A percentile compares a stretch with the other conserved stretches of the same genome.
phyloP scores from a whole-genome alignment of 257 asterid species.

The Misopates orontium region DNA sequence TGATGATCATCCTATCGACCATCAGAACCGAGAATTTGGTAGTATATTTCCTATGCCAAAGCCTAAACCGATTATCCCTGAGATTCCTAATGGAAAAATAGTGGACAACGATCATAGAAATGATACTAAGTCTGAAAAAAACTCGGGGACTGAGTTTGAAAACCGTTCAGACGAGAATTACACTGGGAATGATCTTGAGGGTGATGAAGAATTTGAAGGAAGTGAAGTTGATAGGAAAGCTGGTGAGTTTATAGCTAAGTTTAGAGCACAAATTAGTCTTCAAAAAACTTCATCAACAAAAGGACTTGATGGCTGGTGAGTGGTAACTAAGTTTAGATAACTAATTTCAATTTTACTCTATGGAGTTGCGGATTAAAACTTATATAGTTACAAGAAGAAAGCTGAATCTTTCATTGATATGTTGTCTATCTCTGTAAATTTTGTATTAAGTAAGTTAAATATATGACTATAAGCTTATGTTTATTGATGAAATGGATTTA shows the following conservation, averaged over 20 bases:
- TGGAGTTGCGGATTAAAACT: background rate
- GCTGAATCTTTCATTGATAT: slow-evolving; percentile 30
- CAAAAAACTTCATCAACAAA: slow-evolving; percentile 55
- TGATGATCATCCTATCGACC: slow-evolving; percentile 27
- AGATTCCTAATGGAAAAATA: slow-evolving; percentile 34
- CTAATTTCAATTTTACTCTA: slow-evolving; percentile 14
- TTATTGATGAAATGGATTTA: background rate
- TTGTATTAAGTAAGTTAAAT: slow-evolving; percentile 8
- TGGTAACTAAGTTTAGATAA: no score
- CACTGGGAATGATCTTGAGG: slow-evolving; percentile 24
- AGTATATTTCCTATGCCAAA: slow-evolving; percentile 36
- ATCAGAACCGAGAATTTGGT: slow-evolving; percentile 28
- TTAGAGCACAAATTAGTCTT: slow-evolving; percentile 83
- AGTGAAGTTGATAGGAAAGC: slow-evolving; percentile 96
- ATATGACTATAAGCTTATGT: background rate
- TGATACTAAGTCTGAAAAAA: slow-evolving; percentile 30
- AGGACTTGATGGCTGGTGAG: slow-evolving; percentile 33
- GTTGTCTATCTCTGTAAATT: slow-evolving; percentile 18
- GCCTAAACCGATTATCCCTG: slow-evolving; percentile 36
- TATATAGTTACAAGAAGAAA: no score
- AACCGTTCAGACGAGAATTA: slow-evolving; percentile 41
- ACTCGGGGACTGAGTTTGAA: slow-evolving; percentile 33
- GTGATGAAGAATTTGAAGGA: slow-evolving; percentile 56
- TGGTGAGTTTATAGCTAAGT: slow-evolving; percentile 91
- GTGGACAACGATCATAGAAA: slow-evolving; percentile 29